Percentiles rank a stretch among this genome's conserved stretches.
Conservation (phyloP, 1,284 basidiomycete genomes). For the Cryptococcus hybrid region DNA sequence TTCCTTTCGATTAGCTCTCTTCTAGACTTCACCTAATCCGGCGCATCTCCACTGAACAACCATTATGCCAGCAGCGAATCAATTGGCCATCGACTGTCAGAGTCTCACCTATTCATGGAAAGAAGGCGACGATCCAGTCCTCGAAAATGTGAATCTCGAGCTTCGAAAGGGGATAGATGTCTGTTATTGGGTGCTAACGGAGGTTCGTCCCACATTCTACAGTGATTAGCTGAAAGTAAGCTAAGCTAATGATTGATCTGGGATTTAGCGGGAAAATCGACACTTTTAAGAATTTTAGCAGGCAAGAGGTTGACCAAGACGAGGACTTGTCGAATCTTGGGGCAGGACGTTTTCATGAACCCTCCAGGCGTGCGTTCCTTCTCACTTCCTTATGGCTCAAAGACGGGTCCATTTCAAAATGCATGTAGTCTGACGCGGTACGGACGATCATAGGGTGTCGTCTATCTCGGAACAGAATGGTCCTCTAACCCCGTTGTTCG, state of each 20-base stretch:
- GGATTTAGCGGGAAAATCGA: constrained; percentile 82
- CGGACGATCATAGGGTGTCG: constrained; percentile 58
- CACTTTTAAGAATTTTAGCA: constrained; percentile 88
- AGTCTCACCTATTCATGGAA: constrained; percentile 65
- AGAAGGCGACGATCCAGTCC: constrained; percentile 50
- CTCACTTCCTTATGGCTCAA: not conserved
- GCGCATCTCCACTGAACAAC: not conserved
- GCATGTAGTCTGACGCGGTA: no score
- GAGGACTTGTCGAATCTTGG: constrained; percentile 70
- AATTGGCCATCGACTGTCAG: constrained; percentile 57
- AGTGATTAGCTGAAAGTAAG: not conserved
- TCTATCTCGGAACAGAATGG: constrained; percentile 92
- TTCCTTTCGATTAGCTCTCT: not conserved
- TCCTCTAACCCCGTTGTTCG: constrained; percentile 96
- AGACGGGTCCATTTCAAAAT: not conserved
- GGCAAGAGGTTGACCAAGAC: constrained; percentile 79
- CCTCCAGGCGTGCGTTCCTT: constrained; percentile 50
- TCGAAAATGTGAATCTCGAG: constrained; percentile 64
- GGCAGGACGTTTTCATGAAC: constrained; percentile 74
- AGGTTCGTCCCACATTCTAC: constrained; percentile 54
- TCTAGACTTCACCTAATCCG: not conserved
- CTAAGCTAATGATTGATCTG: not conserved
- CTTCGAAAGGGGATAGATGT: constrained; percentile 71
- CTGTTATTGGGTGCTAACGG: constrained; percentile 89
- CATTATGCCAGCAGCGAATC: not conserved